phyloP scores from a whole-genome alignment of 306 rosid genomes.

The Fragaria vesca region DNA sequence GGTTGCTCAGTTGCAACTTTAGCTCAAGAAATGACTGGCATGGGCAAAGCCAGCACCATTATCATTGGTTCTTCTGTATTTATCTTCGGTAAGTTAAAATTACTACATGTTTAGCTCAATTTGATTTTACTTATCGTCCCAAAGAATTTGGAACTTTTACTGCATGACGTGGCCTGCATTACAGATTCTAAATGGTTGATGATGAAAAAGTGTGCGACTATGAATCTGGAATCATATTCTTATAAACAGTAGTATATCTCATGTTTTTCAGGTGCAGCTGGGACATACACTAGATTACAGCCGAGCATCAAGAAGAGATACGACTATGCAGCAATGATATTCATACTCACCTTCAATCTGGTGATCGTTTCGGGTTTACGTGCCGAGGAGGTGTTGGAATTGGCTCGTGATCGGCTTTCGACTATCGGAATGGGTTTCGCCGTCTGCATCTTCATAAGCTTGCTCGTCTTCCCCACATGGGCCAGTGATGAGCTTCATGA shows the following conservation, averaged over 20 bases:
- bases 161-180: conserved; percentile 10
- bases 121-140: background rate
- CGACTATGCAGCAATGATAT: conserved; percentile 77
- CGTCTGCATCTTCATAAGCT: conserved; percentile 55
- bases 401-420: conserved; percentile 67
- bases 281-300: conserved; percentile 47
- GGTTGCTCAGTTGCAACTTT: conserved; percentile 65
- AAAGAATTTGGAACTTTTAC: conserved; percentile 6
- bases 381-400: conserved; percentile 42
- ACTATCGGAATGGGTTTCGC: conserved; percentile 64
- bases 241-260: background rate
- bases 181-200: background rate
- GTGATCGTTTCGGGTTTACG: conserved; percentile 73
- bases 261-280: conserved; percentile 49
- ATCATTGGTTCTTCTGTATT: conserved; percentile 49
- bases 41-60: conserved; percentile 53
- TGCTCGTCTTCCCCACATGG: conserved; percentile 73
- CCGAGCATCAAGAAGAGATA: conserved; percentile 74
- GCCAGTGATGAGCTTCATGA: conserved; percentile 85
- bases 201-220: background rate
- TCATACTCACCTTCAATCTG: conserved; percentile 73
- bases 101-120: background rate
- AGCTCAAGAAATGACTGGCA: conserved; percentile 58
- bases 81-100: conserved; percentile 47
- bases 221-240: too few relatives aligned